Base-by-base conservation (phyloP, 257 asterid genomes). In the Cinchona pubescens region DNA sequence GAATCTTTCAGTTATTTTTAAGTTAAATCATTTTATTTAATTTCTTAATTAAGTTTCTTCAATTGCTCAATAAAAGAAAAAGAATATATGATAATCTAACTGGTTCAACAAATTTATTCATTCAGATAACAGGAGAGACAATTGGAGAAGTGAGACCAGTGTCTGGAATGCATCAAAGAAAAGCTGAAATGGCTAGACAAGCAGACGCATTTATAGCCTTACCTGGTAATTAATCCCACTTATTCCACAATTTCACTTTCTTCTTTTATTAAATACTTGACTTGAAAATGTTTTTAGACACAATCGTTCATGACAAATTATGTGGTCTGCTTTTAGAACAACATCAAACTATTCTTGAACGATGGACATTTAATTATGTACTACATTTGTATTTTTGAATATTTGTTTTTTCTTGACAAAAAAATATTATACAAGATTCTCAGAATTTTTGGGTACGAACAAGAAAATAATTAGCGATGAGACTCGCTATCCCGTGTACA, bases 111-210 rank as follows among this genome's bases (percentile, higher is more conserved):
- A 51, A 10, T n/a, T 2, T 6, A 38, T 67, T 23, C 60, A 65
- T n/a, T 74, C 87, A 93, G 98, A 91, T 93, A 16, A 93, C 97
- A 27, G 98, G 98, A 68, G 98, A 90, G 79, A 88, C 91, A 4
- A 87, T 93, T 7, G 98, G 98, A 78, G 98, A 93, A 84, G 98
- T 93, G 68, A 89, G 89, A 76, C 91, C 96, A 1, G 98, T 93
- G 53, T 82, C 97, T 5, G 92, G 90, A 7, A 93, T 93, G 98
- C 98, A 93, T 63, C 98, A 93, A 69, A 89, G 98, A 43, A 93
- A 93, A 42, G 98, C 98, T 68, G 98, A 93, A 87, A 93, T 93
- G 98, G 96, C 96, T 62, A 88, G 92, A 53, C 97, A 88, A 80
- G 96, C 98, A 35, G 98, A 93, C 78, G 98, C 98, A 2, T 93